These are phyloP conservation scores for Plectranthus barbatus DNA, from an alignment of 257 asterid species.

Conservation along the genomic window DNA sequence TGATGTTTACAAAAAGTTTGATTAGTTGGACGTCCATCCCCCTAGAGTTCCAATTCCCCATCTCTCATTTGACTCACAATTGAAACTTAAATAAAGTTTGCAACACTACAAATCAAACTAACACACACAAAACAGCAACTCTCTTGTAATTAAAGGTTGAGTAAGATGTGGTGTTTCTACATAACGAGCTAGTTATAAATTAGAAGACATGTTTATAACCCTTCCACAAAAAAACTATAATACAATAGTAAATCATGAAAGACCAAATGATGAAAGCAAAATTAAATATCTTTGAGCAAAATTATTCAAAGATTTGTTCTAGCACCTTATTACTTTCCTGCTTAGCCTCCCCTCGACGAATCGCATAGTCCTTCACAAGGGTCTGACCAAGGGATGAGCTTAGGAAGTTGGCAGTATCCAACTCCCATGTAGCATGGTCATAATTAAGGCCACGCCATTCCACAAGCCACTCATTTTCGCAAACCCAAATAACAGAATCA, in stretches of 20 bases:
- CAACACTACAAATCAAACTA: neutral
- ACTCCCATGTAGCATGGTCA: slow-evolving; percentile 66
- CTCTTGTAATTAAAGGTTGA: neutral
- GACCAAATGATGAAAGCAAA: neutral
- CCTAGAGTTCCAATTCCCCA: neutral
- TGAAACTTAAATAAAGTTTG: neutral
- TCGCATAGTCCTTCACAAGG: slow-evolving; percentile 40
- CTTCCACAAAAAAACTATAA: neutral
- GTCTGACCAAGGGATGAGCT: slow-evolving; percentile 38
- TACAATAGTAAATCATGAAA: neutral
- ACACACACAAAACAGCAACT: neutral
- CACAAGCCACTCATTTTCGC: slow-evolving; percentile 68
- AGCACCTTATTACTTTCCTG: slow-evolving; percentile 40
- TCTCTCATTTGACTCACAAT: neutral
- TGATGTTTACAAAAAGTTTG: no score
- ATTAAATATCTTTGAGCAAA: neutral
- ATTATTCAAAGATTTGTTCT: neutral
- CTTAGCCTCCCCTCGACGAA: slow-evolving; percentile 35
- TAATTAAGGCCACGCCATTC: slow-evolving; percentile 64
- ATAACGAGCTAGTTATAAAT: neutral
- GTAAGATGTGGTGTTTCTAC: neutral
- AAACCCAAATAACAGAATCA: slow-evolving; percentile 23
- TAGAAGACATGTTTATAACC: neutral
- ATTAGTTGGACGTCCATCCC: neutral
- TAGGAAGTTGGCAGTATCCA: slow-evolving; percentile 40